These are phyloP conservation scores for Entomortierella beljakovae DNA, from an alignment of 192 early-diverging fungal genomes.

Conservation along the genomic window DNA sequence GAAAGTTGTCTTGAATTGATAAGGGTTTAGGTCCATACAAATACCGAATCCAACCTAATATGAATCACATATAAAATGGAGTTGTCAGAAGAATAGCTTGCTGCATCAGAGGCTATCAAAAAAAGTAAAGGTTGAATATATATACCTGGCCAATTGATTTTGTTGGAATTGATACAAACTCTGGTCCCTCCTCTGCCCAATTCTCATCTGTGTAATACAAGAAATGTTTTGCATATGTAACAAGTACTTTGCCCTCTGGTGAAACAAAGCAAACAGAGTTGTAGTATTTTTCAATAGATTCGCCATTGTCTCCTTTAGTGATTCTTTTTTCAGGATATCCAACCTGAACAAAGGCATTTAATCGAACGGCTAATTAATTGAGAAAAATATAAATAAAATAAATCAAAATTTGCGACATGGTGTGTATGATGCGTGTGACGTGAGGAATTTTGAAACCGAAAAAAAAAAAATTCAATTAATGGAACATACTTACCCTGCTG, in stretches of 20 bases:
- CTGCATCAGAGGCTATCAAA: background rate
- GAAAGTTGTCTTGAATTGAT: conserved; percentile 73
- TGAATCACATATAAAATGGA: background rate
- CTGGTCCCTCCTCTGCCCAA: conserved; percentile 80
- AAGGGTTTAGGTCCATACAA: conserved; percentile 90
- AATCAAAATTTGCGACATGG: background rate
- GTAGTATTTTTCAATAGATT: conserved; percentile 57
- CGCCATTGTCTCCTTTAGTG: background rate
- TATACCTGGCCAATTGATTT: conserved; percentile 68
- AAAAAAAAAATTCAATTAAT: too few relatives aligned
- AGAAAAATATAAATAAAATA: background rate
- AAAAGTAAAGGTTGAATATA: background rate
- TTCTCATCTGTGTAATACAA: conserved; percentile 77
- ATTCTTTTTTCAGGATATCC: conserved; percentile 73
- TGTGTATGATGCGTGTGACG: too few relatives aligned
- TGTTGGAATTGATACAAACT: conserved; percentile 65
- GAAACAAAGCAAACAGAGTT: conserved; percentile 73
- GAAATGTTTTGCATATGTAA: conserved; percentile 77
- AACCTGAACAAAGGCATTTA: conserved; percentile 69
- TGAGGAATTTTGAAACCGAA: too few relatives aligned
- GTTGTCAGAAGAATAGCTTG: background rate
- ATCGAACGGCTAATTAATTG: conserved; percentile 54
- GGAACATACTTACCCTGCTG: conserved; percentile 57
- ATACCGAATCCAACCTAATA: conserved; percentile 79
- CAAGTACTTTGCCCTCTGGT: conserved; percentile 59